Base-by-base conservation (phyloP, 495 filamentous ascomycete species). In the Glonium stellatum region DNA sequence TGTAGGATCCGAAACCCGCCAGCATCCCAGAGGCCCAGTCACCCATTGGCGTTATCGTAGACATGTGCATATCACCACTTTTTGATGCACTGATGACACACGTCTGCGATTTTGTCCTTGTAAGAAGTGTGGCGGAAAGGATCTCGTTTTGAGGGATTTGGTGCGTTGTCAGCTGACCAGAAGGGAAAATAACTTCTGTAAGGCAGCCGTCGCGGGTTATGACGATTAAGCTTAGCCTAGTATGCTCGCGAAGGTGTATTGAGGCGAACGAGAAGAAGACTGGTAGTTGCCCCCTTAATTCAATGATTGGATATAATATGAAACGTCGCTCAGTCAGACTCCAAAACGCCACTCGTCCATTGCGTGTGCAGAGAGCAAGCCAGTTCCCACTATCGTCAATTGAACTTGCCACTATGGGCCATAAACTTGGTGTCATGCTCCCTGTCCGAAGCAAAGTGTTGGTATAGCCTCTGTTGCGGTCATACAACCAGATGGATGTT, bases 311-410 rank as follows among this genome's bases (percentile, higher is more conserved):
- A 15, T 69, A 71, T 19, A 71, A 72, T 12, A 75, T 73, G 75
- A 83, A 84, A 31, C 73, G 69, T 58, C 74, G 68, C 35, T 81
- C 71, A 4, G 73, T 71, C 9, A 87, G 67, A 51, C 80, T 76
- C 82, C 82, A 89, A 18, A 88, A 51, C 19, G 78, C 72, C 25
- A 88, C 76, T 34, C 68, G 71, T 36, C 79, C 78, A 42, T 75
- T 70, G 18, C 75, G 73, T 19, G 85, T 80, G 12, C 85, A 77
- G n/a, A 87, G 69, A 1, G 84, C 85, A 15, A 88, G 72, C 79
- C 81, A 85, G 54, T 79, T 77, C 13, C 79, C 81, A 19, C 75
- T 75, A 42, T 80, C 77, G 44, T 88, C 83, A 18, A 87, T 73
- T 1, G 81, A 78, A 58, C 83, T 75, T 1, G 78, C 78, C 27